phyloP scores from a whole-genome alignment of 345 rosid genomes.

The Dipteronia dyeriana region DNA sequence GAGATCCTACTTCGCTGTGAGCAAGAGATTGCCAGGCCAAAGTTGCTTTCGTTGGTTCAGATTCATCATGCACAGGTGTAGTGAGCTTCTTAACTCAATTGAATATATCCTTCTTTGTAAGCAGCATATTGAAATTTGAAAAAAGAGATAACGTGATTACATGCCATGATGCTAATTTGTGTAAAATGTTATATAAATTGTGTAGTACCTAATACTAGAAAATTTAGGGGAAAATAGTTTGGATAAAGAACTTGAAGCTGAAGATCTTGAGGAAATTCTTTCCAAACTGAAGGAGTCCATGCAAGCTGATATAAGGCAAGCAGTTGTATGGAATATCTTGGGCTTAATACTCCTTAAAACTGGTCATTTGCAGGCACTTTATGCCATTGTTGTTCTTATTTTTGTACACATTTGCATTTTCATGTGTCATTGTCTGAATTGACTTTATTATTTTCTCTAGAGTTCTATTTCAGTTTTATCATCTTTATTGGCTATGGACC shows the following conservation, averaged over 20 bases:
- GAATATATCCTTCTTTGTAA: neutral
- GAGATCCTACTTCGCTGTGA: slow-evolving; percentile 82
- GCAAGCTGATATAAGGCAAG: slow-evolving; percentile 74
- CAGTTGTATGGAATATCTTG: slow-evolving; percentile 82
- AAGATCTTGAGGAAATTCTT: slow-evolving; percentile 75
- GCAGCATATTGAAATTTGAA: slow-evolving; percentile 9
- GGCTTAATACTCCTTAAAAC: slow-evolving; percentile 86
- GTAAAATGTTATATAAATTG: slow-evolving; percentile 19
- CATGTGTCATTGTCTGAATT: slow-evolving; percentile 19
- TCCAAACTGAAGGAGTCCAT: slow-evolving; percentile 73
- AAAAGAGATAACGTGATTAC: neutral
- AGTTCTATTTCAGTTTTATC: slow-evolving; percentile 81
- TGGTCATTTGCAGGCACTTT: slow-evolving; percentile 76
- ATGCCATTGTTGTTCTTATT: slow-evolving; percentile 16
- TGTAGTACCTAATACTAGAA: slow-evolving; percentile 81
- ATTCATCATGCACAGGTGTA: slow-evolving; percentile 96
- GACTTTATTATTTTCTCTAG: slow-evolving; percentile 37
- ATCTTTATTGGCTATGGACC: slow-evolving; percentile 54
- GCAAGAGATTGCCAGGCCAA: slow-evolving; percentile 85
- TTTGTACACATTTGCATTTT: slow-evolving; percentile 10
- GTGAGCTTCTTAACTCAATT: slow-evolving; percentile 17
- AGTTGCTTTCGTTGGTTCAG: slow-evolving; percentile 88
- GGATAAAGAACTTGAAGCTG: slow-evolving; percentile 77
- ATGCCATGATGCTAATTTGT: slow-evolving; percentile 15
- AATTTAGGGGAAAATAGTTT: slow-evolving; percentile 54